These are phyloP conservation scores for Hypoxylon lienhwacheense DNA, from an alignment of 495 filamentous ascomycete species.

Conservation along the genomic window DNA sequence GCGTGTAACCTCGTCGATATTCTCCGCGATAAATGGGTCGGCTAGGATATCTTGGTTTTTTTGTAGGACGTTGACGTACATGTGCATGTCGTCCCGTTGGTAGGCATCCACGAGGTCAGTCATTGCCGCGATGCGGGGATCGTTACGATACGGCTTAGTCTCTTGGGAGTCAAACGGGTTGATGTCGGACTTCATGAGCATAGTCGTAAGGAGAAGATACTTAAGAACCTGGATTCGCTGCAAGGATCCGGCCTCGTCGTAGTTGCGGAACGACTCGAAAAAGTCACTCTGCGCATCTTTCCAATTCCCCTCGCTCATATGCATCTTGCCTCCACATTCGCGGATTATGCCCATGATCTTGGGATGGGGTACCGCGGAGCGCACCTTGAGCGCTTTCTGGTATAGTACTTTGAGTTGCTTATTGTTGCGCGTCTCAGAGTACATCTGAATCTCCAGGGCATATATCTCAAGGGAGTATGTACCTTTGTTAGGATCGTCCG, in stretches of 20 bases:
- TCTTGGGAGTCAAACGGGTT: constrained; percentile 99
- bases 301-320: constrained; percentile 99
- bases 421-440: constrained; percentile 94
- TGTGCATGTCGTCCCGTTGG: constrained; percentile 91
- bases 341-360: constrained; percentile 99
- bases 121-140: constrained; percentile 94
- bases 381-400: constrained; percentile 82
- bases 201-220: constrained; percentile 92
- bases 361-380: constrained; percentile 94
- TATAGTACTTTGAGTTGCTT: constrained; percentile 94
- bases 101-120: constrained; percentile 95
- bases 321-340: constrained; percentile 99
- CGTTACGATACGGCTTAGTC: constrained; percentile 97
- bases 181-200: constrained; percentile 99
- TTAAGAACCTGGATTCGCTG: constrained; percentile 97
- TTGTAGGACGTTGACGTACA: constrained; percentile 84
- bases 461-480: constrained; percentile 96
- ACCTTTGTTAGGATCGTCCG: constrained; percentile 92
- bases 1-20: constrained; percentile 97
- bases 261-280: constrained; percentile 98
- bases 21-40: constrained; percentile 96
- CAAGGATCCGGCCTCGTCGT: constrained; percentile 94
- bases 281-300: constrained; percentile 96
- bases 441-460: constrained; percentile 98
- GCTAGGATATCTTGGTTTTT: constrained; percentile 86